These are phyloP conservation scores for Globisporangium sylvaticum DNA, from an alignment of 352 stramenopile species.

Conservation along the genomic window DNA sequence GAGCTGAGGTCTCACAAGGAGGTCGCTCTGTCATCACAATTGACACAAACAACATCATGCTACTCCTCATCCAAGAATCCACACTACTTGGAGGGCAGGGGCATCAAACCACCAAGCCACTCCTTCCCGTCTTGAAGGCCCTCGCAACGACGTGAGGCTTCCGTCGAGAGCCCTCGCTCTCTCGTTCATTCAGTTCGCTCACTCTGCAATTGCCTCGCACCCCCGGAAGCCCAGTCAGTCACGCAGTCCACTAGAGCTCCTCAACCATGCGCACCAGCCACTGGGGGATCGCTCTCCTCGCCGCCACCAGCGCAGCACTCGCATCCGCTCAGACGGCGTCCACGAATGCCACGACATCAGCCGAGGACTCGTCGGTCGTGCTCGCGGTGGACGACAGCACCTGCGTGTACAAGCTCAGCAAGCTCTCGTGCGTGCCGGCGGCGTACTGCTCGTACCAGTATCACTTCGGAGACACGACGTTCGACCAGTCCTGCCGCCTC, in stretches of 20 bases:
- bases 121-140: too few relatives aligned
- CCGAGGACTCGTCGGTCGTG: not conserved
- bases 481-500: constrained; percentile 43
- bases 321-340: not conserved
- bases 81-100: too few relatives aligned
- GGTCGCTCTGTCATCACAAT: not conserved
- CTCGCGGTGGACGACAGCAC: constrained; percentile 25
- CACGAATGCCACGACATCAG: not conserved
- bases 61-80: not conserved
- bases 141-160: not conserved
- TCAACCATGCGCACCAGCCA: not conserved
- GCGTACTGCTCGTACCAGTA: constrained; percentile 34
- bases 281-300: not conserved
- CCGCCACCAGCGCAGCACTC: not conserved
- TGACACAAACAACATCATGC: not conserved
- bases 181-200: not conserved
- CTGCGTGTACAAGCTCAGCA: constrained; percentile 25
- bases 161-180: not conserved
- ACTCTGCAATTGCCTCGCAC: not conserved
- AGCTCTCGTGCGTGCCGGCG: constrained; percentile 24
- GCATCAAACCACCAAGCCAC: not conserved
- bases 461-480: constrained; percentile 37
- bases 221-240: not conserved
- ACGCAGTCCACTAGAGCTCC: not conserved
- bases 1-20: not conserved